A percentile compares a stretch with the other conserved stretches of the same genome.
Conservation (phyloP, 2,329 filamentous ascomycete species). For the Chalaropsis ovoidea region DNA sequence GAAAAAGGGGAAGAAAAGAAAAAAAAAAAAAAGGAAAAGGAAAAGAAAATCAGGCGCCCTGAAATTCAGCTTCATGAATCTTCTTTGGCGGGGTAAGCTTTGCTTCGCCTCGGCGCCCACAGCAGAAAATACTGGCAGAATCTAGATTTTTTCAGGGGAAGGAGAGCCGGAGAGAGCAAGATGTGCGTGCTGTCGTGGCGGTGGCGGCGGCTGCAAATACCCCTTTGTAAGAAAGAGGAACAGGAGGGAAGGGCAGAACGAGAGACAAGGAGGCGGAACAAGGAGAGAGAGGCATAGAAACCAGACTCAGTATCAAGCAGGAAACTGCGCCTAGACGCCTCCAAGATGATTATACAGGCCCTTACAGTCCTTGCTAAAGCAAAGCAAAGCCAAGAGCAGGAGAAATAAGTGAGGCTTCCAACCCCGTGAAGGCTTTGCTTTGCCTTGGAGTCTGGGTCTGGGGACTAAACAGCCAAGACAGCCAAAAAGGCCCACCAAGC, state of each 20-base stretch:
- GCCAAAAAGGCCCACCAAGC: conserved; percentile 3
- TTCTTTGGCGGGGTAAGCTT: background rate
- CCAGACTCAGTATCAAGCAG: background rate
- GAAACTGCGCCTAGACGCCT: background rate
- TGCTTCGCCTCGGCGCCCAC: background rate
- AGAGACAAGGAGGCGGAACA: background rate
- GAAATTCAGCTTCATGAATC: background rate
- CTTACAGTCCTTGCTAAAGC: background rate
- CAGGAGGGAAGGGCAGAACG: too few relatives aligned
- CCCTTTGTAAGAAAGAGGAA: background rate
- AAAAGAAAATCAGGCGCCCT: too few relatives aligned
- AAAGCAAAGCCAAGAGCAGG: background rate
- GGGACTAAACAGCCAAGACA: conserved; percentile 5
- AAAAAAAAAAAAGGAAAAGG: background rate
- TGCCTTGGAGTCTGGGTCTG: too few relatives aligned
- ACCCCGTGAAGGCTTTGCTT: background rate
- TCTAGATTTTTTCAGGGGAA: conserved; percentile 11
- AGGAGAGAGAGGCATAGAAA: too few relatives aligned
- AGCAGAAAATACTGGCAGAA: background rate
- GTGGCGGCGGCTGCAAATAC: background rate
- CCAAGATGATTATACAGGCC: background rate
- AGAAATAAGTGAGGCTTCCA: background rate
- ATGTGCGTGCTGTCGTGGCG: too few relatives aligned
- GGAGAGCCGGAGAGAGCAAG: background rate
- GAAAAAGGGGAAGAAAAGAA: background rate